phyloP scores from a whole-genome alignment of 129 eudicot species.

The Flaveria linearis region DNA sequence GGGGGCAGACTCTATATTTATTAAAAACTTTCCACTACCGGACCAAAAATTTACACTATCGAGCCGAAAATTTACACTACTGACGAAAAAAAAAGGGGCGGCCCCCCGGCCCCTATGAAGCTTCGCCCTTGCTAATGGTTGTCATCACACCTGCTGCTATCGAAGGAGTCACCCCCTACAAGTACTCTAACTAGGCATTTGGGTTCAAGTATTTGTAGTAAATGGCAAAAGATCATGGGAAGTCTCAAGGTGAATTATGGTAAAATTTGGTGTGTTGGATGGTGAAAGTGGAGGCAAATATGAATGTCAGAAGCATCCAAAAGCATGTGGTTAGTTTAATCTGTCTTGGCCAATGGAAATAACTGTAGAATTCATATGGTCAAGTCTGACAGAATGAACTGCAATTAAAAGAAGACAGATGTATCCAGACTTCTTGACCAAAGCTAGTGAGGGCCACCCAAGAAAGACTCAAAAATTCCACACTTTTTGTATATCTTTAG shows the following conservation, averaged over 20 bases:
- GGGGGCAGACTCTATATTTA: too few relatives aligned
- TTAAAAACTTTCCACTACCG: too few relatives aligned
- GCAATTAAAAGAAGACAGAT: slow-evolving; percentile 12
- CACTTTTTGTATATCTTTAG: slow-evolving; percentile 4
- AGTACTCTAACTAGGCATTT: too few relatives aligned
- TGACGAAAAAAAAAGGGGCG: too few relatives aligned
- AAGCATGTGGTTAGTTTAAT: slow-evolving; percentile 34
- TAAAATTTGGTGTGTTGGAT: slow-evolving; percentile 27
- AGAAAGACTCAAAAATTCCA: slow-evolving; percentile 8
- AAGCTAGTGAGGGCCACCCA: slow-evolving; percentile 27
- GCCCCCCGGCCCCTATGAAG: too few relatives aligned
- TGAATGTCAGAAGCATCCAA: slow-evolving; percentile 23
- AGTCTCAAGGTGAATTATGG: slow-evolving; percentile 26
- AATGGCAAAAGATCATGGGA: slow-evolving; percentile 22
- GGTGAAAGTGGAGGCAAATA: not conserved
- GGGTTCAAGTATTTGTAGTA: too few relatives aligned
- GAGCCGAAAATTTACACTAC: too few relatives aligned
- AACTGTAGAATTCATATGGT: slow-evolving; percentile 48
- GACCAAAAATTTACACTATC: too few relatives aligned
- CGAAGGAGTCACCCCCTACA: too few relatives aligned
- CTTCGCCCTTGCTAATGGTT: too few relatives aligned
- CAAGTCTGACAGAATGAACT: slow-evolving; percentile 49
- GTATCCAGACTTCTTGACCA: slow-evolving; percentile 29
- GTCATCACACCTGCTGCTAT: too few relatives aligned
- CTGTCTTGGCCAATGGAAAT: slow-evolving; percentile 44